Evolutionary conservation across 192 early-diverging fungal species (phyloP).

Genomic region (Backusella circina): DNA sequence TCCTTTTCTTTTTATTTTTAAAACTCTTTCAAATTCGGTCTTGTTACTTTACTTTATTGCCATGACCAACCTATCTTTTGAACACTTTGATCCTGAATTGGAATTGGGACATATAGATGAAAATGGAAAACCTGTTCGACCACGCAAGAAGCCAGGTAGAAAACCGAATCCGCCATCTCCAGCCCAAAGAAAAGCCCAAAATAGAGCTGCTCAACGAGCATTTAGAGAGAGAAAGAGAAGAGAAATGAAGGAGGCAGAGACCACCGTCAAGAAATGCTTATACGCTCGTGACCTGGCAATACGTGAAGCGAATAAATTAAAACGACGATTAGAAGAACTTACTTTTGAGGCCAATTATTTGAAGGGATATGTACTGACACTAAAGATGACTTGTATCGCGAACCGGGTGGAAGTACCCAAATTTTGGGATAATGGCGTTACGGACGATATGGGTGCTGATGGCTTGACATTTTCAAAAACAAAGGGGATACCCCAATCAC

Average conservation of each 20-base stretch:
- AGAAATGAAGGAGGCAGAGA: conserved; percentile 73
- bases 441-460: conserved; percentile 3
- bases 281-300: conserved; percentile 50
- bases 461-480: conserved; percentile 12
- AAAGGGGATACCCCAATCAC: neutral
- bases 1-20: neutral
- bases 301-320: conserved; percentile 34
- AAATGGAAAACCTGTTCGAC: conserved; percentile 35
- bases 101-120: conserved; percentile 11
- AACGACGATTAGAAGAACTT: conserved; percentile 34
- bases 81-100: conserved; percentile 24
- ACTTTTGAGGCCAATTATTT: conserved; percentile 44
- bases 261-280: conserved; percentile 60
- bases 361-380: conserved; percentile 38
- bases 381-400: conserved; percentile 27
- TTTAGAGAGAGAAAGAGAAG: conserved; percentile 84
- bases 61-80: conserved; percentile 20
- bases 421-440: conserved; percentile 16
- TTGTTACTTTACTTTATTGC: neutral
- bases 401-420: conserved; percentile 29
- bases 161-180: conserved; percentile 60
- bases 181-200: conserved; percentile 67
- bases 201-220: conserved; percentile 84
- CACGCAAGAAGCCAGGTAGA: conserved; percentile 53
- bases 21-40: no score